Evolutionary conservation across 2,329 filamentous ascomycete species (phyloP), one percentile per base, ranked within the genome.

Genomic region (Leptographium wingfieldii): DNA sequence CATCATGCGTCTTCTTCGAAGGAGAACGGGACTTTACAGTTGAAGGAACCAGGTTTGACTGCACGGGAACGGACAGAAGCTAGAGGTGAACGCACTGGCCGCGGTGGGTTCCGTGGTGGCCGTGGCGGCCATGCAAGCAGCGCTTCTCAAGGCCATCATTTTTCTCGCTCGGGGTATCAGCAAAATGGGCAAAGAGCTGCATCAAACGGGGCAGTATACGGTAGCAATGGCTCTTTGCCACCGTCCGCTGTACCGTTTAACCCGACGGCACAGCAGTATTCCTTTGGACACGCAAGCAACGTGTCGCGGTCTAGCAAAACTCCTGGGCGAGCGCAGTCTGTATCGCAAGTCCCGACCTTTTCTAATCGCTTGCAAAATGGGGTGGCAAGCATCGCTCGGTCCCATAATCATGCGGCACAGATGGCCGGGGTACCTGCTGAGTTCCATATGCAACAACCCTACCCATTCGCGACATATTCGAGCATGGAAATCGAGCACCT

Each of bases 21-120:
- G 16, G 56, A 49, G n/a, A 48, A 40, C 29, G 40, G 55, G 14
- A 9, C 25, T 3, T 16, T 16, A 12, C 40, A 46, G 31, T 65
- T 68, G 60, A 66, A 69, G 29, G 57, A 58, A 10, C 67, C 70
- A 51, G 65, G 65, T 27, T 67, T 66, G 27, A 52, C 62, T 25
- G 57, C 61, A n/a, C 68, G 69, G 14, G 75, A 78, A 3, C 58
- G 62, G 69, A 68, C 59, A 69, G 77, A 67, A 63, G 69, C 63
- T 69, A 77, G 64, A 68, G 72, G 63, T 31, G 68, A 70, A 22
- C 68, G 69, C 3, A 58, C 66, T 58, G 72, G 73, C 25, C 76
- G 77, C 43, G 76, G 76, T 25, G 72, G 73, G 29, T 78, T 71
- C 61, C 74, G 77, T 46, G 70, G 74, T 49, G 72, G 73, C 54